These are phyloP conservation scores for Amauroascus niger DNA, from an alignment of 2,329 filamentous ascomycete genomes.

Conservation along the genomic window DNA sequence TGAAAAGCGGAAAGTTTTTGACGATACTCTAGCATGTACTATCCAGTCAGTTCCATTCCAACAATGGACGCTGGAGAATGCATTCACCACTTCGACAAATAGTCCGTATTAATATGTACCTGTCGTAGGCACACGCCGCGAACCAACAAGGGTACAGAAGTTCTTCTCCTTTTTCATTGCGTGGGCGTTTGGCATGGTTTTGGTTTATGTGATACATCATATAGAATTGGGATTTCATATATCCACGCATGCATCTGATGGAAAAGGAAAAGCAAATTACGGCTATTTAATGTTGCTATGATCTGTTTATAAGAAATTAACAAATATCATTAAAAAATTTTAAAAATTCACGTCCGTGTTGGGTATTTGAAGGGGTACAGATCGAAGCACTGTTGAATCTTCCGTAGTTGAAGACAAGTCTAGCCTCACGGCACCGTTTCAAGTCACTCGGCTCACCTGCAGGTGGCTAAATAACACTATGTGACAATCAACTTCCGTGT, in stretches of 20 bases:
- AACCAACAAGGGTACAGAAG: conserved; percentile 17
- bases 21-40: not conserved
- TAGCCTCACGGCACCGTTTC: too few species aligned
- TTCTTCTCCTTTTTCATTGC: conserved; percentile 1
- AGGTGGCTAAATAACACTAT: too few species aligned
- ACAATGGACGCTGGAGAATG: conserved; percentile 14
- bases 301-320: conserved; percentile 3
- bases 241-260: conserved; percentile 7
- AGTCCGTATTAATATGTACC: conserved; percentile 11
- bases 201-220: not conserved
- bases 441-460: too few species aligned
- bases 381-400: too few species aligned
- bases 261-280: not conserved
- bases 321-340: not conserved
- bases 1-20: not conserved
- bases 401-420: too few species aligned
- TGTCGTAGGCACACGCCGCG: conserved; percentile 15
- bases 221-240: not conserved
- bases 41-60: conserved; percentile 14
- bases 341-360: not conserved
- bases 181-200: not conserved
- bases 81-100: not conserved
- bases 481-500: too few species aligned
- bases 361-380: too few species aligned
- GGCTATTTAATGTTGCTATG: not conserved